Base-by-base conservation (phyloP, 352 stramenopile species). In the Phytophthora constricta region DNA sequence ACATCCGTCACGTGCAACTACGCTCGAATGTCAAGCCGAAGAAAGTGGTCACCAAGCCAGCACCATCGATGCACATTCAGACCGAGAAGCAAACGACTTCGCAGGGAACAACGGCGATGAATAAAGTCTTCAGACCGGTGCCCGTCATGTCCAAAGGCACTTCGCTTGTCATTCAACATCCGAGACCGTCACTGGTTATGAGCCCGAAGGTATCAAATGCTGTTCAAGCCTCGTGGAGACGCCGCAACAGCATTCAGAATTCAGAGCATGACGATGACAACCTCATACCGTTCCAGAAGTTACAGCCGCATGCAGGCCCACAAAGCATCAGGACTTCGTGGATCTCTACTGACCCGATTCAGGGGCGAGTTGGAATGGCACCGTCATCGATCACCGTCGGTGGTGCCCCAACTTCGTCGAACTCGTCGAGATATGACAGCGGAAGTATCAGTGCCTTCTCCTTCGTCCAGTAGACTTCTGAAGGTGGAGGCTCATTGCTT, bases 131-230 rank as follows among this genome's bases (percentile, higher is more conserved):
- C 26, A 62, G 37, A 25, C 58, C 61, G 9, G 59, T 67, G 16
- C 50, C 45, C 13, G 34, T 69, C 57, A 72, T 70, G 51, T 54
- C 51, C 2, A 64, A 79, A 39, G 58, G 25, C 33, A 67, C 67
- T 2, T 43, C 62, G 5, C n/a, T 68, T 5, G 5, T 53, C 5
- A 33, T 62, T 7, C 67, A 62, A 16, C 13, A 34, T 7, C 19
- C 33, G 17, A 54, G 37, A 41, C 52, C 48, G 25, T 60, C 65
- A 4, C 42, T 72, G 33, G 52, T 69, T 25, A 58, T 72, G 39
- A 85, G 77, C 46, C 77, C 77, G 16, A 85, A 80, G 62, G 74
- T 85, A 2, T 77, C 71, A 2, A 59, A 67, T 27, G 78, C 67
- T 11, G 70, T 68, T 11, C 68, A 76, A 28, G 73, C 78, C 22